Evolutionary conservation across 257 asterid genomes (phyloP), one percentile per base, ranked within the genome.

Genomic region (Gardenia jasminoides): DNA sequence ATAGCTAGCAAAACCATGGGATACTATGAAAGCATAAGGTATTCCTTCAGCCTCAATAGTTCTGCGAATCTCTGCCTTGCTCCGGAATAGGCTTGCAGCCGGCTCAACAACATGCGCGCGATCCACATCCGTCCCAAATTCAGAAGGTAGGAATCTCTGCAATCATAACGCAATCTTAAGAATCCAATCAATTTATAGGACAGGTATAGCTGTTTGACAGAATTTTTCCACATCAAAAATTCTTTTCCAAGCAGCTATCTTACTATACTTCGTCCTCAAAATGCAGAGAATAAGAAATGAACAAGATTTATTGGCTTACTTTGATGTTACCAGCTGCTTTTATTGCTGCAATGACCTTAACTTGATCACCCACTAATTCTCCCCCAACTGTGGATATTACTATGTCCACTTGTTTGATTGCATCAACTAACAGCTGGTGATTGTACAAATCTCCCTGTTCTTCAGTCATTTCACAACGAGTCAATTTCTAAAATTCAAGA

Each of bases 321-420:
- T 84, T 84, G 7, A 84, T 68, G 73, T 73, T 80, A 41, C 88
- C 90, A 17, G 83, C 88, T 78, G 84, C 83, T 52, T 77, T 80
- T 19, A 86, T 84, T 74, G 90, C 90, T 1, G 78, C 67, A 54
- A 78, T 72, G 31, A 84, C 82, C 64, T 82, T 80, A 8, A 64
- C 80, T 59, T 84, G 89, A 78, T 82, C 85, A 47, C 76, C 74
- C 24, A 74, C 36, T 1, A 43, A 26, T 12, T 31, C 2, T 44
- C 58, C 26, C 0, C 76, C 79, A 0, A 86, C 77, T 7, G 86
- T 10, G 48, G 90, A 84, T 13, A 86, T 86, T 68, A 86, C 88
- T 8, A 84, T 84, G 52, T 86, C 90, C 11, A 86, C 90, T 39
- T 82, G 78, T 72, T 86, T 82, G n/a, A 86, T 84, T 20, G 86